These are phyloP conservation scores for Gastroboletus turbinatus DNA, from an alignment of 1,284 basidiomycete species.

Conservation along the genomic window DNA sequence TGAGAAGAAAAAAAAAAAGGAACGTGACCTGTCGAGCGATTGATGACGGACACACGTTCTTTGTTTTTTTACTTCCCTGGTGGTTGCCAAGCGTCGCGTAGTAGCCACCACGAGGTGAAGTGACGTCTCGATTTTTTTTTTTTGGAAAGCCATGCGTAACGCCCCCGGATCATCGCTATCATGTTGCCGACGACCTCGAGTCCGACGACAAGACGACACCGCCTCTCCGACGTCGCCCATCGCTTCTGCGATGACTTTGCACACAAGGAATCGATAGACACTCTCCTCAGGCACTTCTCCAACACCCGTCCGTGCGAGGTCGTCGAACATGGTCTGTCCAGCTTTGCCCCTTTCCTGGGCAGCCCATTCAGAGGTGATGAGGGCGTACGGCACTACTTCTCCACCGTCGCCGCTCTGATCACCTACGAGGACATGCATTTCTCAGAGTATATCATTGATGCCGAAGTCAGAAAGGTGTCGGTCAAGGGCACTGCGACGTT, in stretches of 20 bases:
- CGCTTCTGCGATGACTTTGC: conserved; percentile 56
- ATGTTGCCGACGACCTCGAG: not conserved
- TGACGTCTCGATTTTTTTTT: not conserved
- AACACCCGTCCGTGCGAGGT: conserved; percentile 43
- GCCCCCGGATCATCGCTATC: not conserved
- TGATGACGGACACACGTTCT: not conserved
- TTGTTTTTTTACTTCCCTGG: not conserved
- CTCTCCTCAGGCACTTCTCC: conserved; percentile 53
- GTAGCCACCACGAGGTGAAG: not conserved
- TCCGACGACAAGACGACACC: conserved; percentile 6
- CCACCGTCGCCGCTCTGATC: conserved; percentile 45
- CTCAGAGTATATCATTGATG: conserved; percentile 42
- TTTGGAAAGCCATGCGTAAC: not conserved
- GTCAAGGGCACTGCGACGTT: conserved; percentile 56
- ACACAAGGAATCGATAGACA: conserved; percentile 40
- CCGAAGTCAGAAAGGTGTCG: conserved; percentile 44
- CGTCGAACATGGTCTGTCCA: conserved; percentile 56
- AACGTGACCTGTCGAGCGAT: not conserved
- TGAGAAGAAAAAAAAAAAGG: not conserved
- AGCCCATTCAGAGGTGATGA: conserved; percentile 45
- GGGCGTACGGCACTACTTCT: conserved; percentile 51
- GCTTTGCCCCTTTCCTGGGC: conserved; percentile 61
- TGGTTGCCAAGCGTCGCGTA: not conserved
- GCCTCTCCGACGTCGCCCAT: conserved; percentile 46
- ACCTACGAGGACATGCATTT: conserved; percentile 44